Base-by-base conservation (phyloP, 306 rosid genomes). In the Elaeagnus macrophylla region DNA sequence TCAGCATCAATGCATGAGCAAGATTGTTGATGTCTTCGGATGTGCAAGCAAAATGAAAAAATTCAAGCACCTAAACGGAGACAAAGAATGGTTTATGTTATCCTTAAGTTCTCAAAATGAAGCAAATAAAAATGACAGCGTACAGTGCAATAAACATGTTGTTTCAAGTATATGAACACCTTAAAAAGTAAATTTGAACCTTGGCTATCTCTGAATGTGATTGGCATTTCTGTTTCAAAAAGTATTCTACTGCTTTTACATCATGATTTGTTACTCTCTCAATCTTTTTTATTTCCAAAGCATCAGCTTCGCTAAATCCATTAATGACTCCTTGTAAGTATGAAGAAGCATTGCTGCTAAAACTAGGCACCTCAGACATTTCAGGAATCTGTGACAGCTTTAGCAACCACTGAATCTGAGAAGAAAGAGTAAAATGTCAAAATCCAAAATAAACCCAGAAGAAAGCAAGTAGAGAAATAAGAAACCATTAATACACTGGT, bases 11-110 rank as follows among this genome's bases (percentile, higher is more conserved):
- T 47, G 74, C 97, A 73, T 89, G 95, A 12, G 89, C 88, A 68
- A 82, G 91, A 69, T 84, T 89, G 77, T 89, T 89, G 64, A 89
- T 80, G 67, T 84, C 97, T 76, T 89, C 96, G 0, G 96, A 88
- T 10, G 96, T 88, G 75, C 95, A 88, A 42, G 84, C 83, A 73
- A 89, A 89, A 74, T 89, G 97, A 56, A 84, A 84, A 77, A 88
- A 88, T 57, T 88, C 94, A 66, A 85, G 86, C 71, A 85, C 97
- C 95, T 88, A 62, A 39, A 77, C 37, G 8, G 6, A 25, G 48
- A 59, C 49, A 37, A 4, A 19, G 49, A 57, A 47, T 15, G 41
- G 53, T 44, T 42, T 25, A 50, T 18, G 8, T 7, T 39, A 51
- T 46, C 15, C 60, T 25, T 50, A 39, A 0, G 37, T 41, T 37